phyloP scores from a whole-genome alignment of 1,139 yeast species.

The Sugiyamaella paludigena region DNA sequence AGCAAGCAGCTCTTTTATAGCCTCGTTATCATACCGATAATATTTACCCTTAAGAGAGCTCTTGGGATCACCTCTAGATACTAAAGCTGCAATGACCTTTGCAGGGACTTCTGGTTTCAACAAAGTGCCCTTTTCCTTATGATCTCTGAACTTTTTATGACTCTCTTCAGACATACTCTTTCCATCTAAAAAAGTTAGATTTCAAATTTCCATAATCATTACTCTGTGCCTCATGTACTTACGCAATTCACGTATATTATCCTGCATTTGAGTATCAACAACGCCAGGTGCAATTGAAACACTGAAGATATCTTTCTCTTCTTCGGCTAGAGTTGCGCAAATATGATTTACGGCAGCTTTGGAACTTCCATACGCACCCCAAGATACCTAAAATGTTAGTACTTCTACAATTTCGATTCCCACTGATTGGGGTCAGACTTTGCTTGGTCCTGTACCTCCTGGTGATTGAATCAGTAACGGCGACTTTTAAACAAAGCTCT shows the following conservation, averaged over 20 bases:
- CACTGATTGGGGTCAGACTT: constrained; percentile 1
- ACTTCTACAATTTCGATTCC: too few relatives aligned
- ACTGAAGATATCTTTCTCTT: constrained; percentile 58
- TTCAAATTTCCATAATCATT: background rate
- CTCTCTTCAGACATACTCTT: constrained; percentile 56
- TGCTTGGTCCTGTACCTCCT: too few relatives aligned
- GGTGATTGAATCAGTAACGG: too few relatives aligned
- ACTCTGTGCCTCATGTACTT: constrained; percentile 14
- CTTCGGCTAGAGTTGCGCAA: constrained; percentile 61
- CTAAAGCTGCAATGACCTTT: constrained; percentile 61
- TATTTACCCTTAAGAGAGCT: constrained; percentile 60
- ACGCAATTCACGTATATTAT: constrained; percentile 58
- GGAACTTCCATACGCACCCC: constrained; percentile 89
- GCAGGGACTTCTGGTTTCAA: constrained; percentile 72
- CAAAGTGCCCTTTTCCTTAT: constrained; percentile 55
- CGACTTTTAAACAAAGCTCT: too few relatives aligned
- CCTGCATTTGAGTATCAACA: constrained; percentile 86
- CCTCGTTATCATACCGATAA: constrained; percentile 56
- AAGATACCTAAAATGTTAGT: constrained; percentile 48
- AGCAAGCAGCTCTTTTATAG: constrained; percentile 16
- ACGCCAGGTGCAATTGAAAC: constrained; percentile 90
- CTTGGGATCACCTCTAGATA: constrained; percentile 45
- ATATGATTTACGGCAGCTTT: constrained; percentile 87
- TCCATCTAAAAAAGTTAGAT: constrained; percentile 38
- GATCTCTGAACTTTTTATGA: constrained; percentile 56